Conservation (phyloP, 1,139 yeast genomes). For the Candida glucosophila region DNA sequence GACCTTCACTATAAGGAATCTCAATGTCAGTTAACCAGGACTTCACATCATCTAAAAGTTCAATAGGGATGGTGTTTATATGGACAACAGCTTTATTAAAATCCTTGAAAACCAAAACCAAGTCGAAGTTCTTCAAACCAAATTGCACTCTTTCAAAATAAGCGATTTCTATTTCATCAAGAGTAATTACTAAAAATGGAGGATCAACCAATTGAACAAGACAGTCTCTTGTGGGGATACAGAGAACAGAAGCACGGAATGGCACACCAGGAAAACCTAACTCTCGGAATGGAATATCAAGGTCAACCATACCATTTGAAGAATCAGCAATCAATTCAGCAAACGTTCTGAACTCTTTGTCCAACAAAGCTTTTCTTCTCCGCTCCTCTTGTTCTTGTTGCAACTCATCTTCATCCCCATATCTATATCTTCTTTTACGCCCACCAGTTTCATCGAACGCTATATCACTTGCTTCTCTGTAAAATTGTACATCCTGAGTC, state of each 20-base stretch:
- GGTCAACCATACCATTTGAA: conserved; percentile 69
- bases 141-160: conserved; percentile 96
- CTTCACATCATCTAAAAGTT: conserved; percentile 82
- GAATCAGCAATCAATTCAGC: conserved; percentile 89
- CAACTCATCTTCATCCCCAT: conserved; percentile 97
- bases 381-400: conserved; percentile 99
- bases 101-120: conserved; percentile 92
- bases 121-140: conserved; percentile 91
- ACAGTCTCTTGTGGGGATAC: conserved; percentile 98
- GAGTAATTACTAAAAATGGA: conserved; percentile 85
- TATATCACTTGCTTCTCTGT: conserved; percentile 94
- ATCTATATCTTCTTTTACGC: conserved; percentile 78
- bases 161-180: conserved; percentile 89
- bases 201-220: conserved; percentile 90
- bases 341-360: conserved; percentile 84
- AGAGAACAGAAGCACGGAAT: conserved; percentile 83
- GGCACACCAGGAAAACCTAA: conserved; percentile 98
- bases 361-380: conserved; percentile 80
- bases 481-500: conserved; percentile 91
- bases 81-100: conserved; percentile 82
- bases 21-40: conserved; percentile 96
- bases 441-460: conserved; percentile 97
- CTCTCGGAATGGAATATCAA: conserved; percentile 93
- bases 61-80: conserved; percentile 92
- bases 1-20: conserved; percentile 90